These are phyloP conservation scores for Zymoseptoria ardabiliae DNA, from an alignment of 2,329 filamentous ascomycete species.

Conservation along the genomic window DNA sequence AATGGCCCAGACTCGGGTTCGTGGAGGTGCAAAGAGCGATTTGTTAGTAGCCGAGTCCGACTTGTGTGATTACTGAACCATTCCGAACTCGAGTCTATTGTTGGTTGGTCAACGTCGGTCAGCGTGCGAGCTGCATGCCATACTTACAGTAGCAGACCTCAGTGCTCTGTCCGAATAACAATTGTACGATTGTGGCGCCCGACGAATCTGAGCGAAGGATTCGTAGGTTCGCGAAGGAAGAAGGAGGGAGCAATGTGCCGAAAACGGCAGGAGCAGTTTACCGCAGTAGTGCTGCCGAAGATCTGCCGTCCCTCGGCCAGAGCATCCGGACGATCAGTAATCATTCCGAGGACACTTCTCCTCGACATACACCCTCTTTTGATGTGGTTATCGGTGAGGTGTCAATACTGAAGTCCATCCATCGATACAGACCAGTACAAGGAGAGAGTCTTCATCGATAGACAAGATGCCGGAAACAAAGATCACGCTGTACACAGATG, in stretches of 20 bases:
- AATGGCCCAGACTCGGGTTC: no score
- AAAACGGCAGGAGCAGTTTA: background rate
- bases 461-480: conserved; percentile 22
- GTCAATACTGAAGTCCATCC: no score
- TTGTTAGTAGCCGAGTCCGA: no score
- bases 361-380: background rate
- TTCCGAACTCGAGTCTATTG: no score
- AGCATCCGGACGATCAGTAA: background rate
- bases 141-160: no score
- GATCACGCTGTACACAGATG: conserved; percentile 52
- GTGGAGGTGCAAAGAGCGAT: no score
- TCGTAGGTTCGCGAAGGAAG: background rate
- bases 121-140: no score
- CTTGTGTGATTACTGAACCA: no score
- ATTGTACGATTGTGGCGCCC: no score
- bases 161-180: no score
- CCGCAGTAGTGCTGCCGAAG: background rate
- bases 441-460: background rate
- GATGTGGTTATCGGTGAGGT: background rate
- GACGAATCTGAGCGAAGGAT: background rate
- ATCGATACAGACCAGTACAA: no score
- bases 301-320: background rate
- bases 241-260: background rate
- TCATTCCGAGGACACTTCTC: background rate
- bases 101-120: background rate